Evolutionary conservation across 768 basidiomycete species (phyloP).

Genomic region (Mycena vitilis): DNA sequence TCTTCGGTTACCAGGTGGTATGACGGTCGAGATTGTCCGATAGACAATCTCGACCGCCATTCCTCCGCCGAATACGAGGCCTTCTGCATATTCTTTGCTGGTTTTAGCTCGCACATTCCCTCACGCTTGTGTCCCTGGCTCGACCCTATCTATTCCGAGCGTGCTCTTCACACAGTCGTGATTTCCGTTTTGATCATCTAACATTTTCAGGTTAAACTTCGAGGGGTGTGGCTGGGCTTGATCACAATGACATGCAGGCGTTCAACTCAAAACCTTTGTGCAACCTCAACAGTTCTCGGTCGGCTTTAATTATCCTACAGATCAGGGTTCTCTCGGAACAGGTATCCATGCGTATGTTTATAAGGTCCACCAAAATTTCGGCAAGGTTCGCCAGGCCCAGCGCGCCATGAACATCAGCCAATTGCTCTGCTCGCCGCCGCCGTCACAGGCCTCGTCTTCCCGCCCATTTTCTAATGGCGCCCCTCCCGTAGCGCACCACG

Average conservation of each 20-base stretch:
- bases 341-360: slow-evolving; percentile 19
- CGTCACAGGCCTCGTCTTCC: slow-evolving; percentile 18
- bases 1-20: slow-evolving; percentile 12
- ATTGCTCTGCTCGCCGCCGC: slow-evolving; percentile 28
- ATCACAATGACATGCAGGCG: slow-evolving; percentile 13
- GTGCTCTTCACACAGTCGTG: slow-evolving; percentile 1
- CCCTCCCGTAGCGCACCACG: slow-evolving; percentile 8
- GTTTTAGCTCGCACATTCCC: slow-evolving; percentile 13
- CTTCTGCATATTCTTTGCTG: slow-evolving; percentile 14
- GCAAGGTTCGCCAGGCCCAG: background rate
- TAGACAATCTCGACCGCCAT: slow-evolving; percentile 29
- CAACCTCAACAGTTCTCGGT: slow-evolving; percentile 29
- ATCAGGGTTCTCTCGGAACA: slow-evolving; percentile 29
- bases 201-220: slow-evolving; percentile 28
- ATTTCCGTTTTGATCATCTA: slow-evolving; percentile 31
- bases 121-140: slow-evolving; percentile 22
- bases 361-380: slow-evolving; percentile 11
- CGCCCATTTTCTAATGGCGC: slow-evolving; percentile 7
- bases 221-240: slow-evolving; percentile 33
- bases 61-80: slow-evolving; percentile 17
- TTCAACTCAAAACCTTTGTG: slow-evolving; percentile 29
- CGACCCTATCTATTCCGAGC: slow-evolving; percentile 23
- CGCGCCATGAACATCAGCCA: slow-evolving; percentile 34
- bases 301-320: slow-evolving; percentile 23
- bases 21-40: slow-evolving; percentile 38